Evolutionary conservation across 805 yeast genomes (phyloP), one percentile per base, ranked within the genome.

Genomic region (Yamadazyma olivae): DNA sequence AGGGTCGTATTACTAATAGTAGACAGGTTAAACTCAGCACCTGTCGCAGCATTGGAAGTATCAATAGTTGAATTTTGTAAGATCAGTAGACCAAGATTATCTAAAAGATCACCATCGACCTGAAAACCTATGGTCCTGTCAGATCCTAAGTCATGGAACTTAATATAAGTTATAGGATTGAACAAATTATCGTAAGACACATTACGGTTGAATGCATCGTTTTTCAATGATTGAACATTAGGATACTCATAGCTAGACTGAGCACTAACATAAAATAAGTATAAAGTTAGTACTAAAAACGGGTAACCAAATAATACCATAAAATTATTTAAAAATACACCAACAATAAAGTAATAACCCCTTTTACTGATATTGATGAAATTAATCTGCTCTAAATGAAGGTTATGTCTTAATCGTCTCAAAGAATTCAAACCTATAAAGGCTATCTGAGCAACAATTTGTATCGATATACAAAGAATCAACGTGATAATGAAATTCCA

Each of bases 231-330:
- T 4, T 16, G 8, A 14, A 49, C 33, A 26, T 44, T 47, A 7
- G 50, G 47, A 23, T 33, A 42, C 14, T 40, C 28, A 7, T 44
- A 39, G 16, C 38, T 37, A 1, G 44, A 39, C n/a, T 26, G 9
- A 1, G 30, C 37, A 6, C 34, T 22, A 6, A 41, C n/a, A 24
- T 30, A 41, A 28, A 64, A 57, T 53, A 62, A 49, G 39, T 49
- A 62, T n/a, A 54, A 39, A 0, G 75, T 60, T 27, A 67, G 45
- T 1, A 71, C 56, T 34, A 75, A 52, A 32, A 73, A 64, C 1
- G 80, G 79, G 18, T 61, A 54, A 0, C 67, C 68, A 44, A 67
- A 66, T 1, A 61, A 39, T 16, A 53, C 44, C 38, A 71, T 48
- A 32, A 63, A 64, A 13, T 54, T 45, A 17, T 56, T 50, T 6